Conservation (phyloP, 2,329 filamentous ascomycete genomes). For the Helotiales sp. region DNA sequence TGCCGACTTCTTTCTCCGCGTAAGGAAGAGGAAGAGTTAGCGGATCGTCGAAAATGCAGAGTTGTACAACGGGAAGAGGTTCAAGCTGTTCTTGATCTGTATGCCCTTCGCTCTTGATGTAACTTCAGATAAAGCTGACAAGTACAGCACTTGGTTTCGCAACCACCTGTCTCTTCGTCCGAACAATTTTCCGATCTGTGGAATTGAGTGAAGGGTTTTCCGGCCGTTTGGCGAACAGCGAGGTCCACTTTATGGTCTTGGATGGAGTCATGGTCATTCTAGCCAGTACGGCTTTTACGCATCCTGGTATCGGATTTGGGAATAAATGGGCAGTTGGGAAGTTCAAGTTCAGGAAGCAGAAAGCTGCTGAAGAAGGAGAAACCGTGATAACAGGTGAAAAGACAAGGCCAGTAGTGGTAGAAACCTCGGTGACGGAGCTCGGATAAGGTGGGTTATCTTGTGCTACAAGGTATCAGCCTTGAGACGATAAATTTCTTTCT, state of each 20-base stretch:
- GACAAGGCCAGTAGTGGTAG: neutral
- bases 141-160: conserved; percentile 48
- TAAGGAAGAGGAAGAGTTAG: conserved; percentile 1
- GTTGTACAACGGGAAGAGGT: conserved; percentile 1
- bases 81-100: neutral
- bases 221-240: conserved; percentile 53
- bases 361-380: neutral
- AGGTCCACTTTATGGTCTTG: conserved; percentile 51
- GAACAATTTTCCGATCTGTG: conserved; percentile 60
- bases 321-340: conserved; percentile 12
- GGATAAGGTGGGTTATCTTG: neutral
- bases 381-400: neutral
- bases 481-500: neutral
- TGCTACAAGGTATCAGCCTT: neutral
- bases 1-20: conserved; percentile 22
- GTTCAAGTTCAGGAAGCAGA: conserved; percentile 5
- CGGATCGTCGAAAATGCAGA: conserved; percentile 16
- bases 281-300: conserved; percentile 41
- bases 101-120: neutral
- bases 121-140: neutral
- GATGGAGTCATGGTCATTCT: conserved; percentile 49
- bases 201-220: conserved; percentile 60
- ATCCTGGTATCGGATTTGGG: conserved; percentile 41
- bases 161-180: conserved; percentile 59
- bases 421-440: neutral